Base-by-base conservation (phyloP, 2,329 filamentous ascomycete genomes). In the Ophiostoma piceae region DNA sequence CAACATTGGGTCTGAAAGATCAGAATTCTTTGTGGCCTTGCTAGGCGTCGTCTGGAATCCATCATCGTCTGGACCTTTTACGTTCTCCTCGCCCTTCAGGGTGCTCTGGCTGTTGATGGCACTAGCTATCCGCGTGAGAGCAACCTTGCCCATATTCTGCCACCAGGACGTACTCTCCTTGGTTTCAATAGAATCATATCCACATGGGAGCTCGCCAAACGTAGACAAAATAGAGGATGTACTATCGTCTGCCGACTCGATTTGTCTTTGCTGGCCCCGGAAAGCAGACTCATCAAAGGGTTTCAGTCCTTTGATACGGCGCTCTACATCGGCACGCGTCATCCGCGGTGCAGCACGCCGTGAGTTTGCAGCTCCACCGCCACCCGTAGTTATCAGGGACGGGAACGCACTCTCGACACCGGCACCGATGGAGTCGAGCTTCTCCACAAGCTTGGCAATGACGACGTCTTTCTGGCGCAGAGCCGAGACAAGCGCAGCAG, bases 321-420 rank as follows among this genome's bases (percentile, higher is more conserved):
- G 80, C 65, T 83, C 82, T 4, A 84, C 84, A 4, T 75, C 75
- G 4, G 78, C 75, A 68, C 84, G 79, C 4, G 80, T 79, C 6
- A 82, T 75, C 62, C 82, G 82, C 72, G 83, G 84, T 0, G 82
- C 80, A 2, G 54, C 19, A 12, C 67, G n/a, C 1, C 64, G 11
- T 32, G 41, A 6, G n/a, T 60, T 43, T 4, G 82, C 80, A 4
- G 64, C 65, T 1, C 51, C 41, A 2, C 32, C 67, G 6, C 32
- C 47, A 5, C 62, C 62, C 32, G 62, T 22, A 19, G 47, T 22
- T 6, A 35, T 12, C 2, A 87, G 76, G 6, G 80, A 74, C 41
- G 82, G 82, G 75, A 87, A 88, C 11, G 86, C 79, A 71, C 84
- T 79, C 71, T 87, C 85, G 9, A 87, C 75, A 0, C 84, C 82